Percentiles rank a stretch among this genome's conserved stretches.
Conservation (phyloP, 2,329 filamentous ascomycete genomes). For the Paracorniculantispora psalliotae region DNA sequence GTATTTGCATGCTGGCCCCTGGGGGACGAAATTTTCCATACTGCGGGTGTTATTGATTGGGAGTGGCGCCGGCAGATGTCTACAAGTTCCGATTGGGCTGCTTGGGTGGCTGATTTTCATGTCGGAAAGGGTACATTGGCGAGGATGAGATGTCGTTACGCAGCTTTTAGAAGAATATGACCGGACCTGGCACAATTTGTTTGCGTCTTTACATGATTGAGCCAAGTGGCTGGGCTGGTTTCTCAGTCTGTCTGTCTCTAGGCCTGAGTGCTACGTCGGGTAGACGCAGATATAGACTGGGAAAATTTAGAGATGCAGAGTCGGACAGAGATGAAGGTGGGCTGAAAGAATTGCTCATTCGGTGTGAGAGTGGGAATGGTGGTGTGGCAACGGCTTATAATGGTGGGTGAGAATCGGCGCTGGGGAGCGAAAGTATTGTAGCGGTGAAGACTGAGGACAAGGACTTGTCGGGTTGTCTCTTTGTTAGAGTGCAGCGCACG, state of each 20-base stretch:
- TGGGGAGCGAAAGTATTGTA: not conserved
- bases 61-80: not conserved
- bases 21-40: not conserved
- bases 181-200: conserved; percentile 28
- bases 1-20: conserved; percentile 1
- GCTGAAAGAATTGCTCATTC: conserved; percentile 17
- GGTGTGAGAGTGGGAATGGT: not conserved
- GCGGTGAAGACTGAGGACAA: no score
- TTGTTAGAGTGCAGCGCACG: no score
- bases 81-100: conserved; percentile 18
- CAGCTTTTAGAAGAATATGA: conserved; percentile 27
- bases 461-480: no score
- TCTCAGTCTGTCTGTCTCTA: conserved; percentile 34
- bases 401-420: not conserved
- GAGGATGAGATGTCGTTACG: conserved; percentile 37
- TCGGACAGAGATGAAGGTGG: conserved; percentile 26
- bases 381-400: not conserved
- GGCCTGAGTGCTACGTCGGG: conserved; percentile 32
- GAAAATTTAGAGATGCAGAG: conserved; percentile 31
- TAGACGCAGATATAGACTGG: conserved; percentile 33
- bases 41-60: conserved; percentile 7
- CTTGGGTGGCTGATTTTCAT: conserved; percentile 37
- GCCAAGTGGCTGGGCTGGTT: conserved; percentile 38
- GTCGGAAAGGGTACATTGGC: conserved; percentile 28
- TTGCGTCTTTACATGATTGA: conserved; percentile 39